phyloP scores from a whole-genome alignment of 108 stramenopile genomes.

The Fragilariopsis cylindrus region DNA sequence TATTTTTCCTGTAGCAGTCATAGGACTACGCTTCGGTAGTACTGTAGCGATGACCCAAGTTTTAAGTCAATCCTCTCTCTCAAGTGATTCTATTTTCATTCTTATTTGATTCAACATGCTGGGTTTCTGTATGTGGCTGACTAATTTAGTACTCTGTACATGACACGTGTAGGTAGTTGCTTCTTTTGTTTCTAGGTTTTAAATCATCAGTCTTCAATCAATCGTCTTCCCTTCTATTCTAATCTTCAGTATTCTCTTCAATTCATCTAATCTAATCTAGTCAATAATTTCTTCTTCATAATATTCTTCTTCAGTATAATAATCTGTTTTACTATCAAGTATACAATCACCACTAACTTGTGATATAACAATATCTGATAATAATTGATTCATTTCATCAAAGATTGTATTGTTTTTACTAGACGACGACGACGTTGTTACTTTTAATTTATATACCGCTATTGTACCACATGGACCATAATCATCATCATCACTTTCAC shows the following conservation, averaged over 20 bases:
- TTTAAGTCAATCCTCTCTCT: too few relatives aligned
- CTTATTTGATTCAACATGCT: too few relatives aligned
- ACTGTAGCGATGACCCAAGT: too few relatives aligned
- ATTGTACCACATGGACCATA: slow-evolving; percentile 28
- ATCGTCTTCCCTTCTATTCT: slow-evolving; percentile 1
- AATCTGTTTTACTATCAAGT: slow-evolving; percentile 15
- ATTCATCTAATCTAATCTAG: background rate
- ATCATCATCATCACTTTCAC: background rate
- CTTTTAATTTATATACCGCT: slow-evolving; percentile 13
- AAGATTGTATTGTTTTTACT: background rate
- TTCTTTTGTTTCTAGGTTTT: background rate
- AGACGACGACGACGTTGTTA: background rate
- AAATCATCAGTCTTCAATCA: background rate
- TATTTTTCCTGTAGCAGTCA: too few relatives aligned
- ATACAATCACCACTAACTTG: slow-evolving; percentile 21
- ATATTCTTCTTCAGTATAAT: slow-evolving; percentile 34
- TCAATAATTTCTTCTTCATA: slow-evolving; percentile 26
- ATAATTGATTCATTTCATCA: slow-evolving; percentile 24
- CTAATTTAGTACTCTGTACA: too few relatives aligned
- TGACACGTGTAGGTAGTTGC: background rate
- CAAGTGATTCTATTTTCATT: too few relatives aligned
- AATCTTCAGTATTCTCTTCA: background rate
- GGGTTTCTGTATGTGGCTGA: too few relatives aligned
- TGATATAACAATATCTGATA: slow-evolving; percentile 38
- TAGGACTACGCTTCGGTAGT: too few relatives aligned